phyloP scores from a whole-genome alignment of 805 yeast species.

The Metschnikowia cerradonensis region DNA sequence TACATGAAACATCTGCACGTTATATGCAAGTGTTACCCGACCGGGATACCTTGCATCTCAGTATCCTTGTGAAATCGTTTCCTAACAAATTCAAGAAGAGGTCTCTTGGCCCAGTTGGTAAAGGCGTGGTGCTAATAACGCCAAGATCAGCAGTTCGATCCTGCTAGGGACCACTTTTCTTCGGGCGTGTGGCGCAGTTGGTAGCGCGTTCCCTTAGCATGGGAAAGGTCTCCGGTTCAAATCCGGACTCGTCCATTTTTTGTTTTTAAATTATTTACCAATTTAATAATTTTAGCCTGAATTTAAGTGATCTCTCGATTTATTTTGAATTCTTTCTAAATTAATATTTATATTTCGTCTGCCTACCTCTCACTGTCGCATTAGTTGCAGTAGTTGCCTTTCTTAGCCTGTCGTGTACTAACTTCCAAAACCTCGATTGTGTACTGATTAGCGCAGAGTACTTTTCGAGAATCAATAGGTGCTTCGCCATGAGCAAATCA shows the following conservation, averaged over 20 bases:
- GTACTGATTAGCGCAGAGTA: conserved; percentile 19
- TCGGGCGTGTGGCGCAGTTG: conserved; percentile 80
- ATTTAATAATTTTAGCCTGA: no score
- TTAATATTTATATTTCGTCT: not conserved
- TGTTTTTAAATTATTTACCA: conserved; percentile 19
- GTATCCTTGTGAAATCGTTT: no score
- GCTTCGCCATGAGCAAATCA: conserved; percentile 25
- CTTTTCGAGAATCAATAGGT: conserved; percentile 27
- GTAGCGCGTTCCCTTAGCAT: conserved; percentile 82
- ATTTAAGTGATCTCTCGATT: no score
- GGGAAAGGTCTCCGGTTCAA: conserved; percentile 79
- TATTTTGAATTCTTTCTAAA: conserved; percentile 14
- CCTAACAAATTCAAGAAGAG: not conserved
- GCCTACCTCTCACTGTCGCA: not conserved
- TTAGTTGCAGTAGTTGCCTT: not conserved
- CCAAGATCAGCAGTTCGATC: conserved; percentile 83
- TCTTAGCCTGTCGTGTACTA: conserved; percentile 16
- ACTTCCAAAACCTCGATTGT: conserved; percentile 29
- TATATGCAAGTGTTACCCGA: no score
- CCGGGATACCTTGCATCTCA: no score
- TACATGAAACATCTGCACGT: no score
- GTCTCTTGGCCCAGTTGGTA: conserved; percentile 24
- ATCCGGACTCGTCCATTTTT: conserved; percentile 67
- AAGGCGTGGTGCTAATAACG: conserved; percentile 54
- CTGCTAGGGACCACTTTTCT: conserved; percentile 69